Conservation (phyloP, 495 filamentous ascomycete genomes). For the Chaetomidium leptoderma region DNA sequence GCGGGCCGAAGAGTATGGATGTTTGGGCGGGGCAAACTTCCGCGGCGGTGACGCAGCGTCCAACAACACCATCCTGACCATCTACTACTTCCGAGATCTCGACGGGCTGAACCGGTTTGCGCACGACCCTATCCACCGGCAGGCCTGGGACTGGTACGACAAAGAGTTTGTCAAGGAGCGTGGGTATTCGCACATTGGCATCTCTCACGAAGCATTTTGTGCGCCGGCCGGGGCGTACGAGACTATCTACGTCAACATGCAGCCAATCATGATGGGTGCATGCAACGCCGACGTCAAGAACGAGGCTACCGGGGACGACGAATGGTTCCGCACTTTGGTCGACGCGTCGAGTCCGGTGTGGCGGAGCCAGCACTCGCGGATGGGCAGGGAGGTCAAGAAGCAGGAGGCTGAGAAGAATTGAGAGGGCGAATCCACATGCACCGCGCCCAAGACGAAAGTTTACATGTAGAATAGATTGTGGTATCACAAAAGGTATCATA, state of each 20-base stretch:
- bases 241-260: slow-evolving; percentile 25
- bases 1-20: slow-evolving; percentile 34
- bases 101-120: slow-evolving; percentile 51
- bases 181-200: slow-evolving; percentile 14
- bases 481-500: slow-evolving; percentile 2
- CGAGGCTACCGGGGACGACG: slow-evolving; percentile 11
- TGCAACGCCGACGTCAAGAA: background rate
- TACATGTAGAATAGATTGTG: background rate
- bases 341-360: slow-evolving; percentile 5
- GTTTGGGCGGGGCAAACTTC: slow-evolving; percentile 26
- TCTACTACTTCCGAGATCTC: slow-evolving; percentile 47
- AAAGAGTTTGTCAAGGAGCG: background rate
- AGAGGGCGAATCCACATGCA: background rate
- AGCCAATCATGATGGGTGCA: slow-evolving; percentile 16
- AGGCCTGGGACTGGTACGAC: slow-evolving; percentile 46
- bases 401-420: background rate
- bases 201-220: slow-evolving; percentile 25
- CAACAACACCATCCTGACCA: slow-evolving; percentile 35
- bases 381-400: slow-evolving; percentile 7
- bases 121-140: slow-evolving; percentile 42
- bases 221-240: slow-evolving; percentile 17
- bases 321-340: slow-evolving; percentile 18
- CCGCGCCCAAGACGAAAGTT: no score
- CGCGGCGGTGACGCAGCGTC: slow-evolving; percentile 21
- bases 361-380: slow-evolving; percentile 10